These are phyloP conservation scores for Xylariaceae sp. DNA, from an alignment of 2,329 filamentous ascomycete species.

Conservation along the genomic window DNA sequence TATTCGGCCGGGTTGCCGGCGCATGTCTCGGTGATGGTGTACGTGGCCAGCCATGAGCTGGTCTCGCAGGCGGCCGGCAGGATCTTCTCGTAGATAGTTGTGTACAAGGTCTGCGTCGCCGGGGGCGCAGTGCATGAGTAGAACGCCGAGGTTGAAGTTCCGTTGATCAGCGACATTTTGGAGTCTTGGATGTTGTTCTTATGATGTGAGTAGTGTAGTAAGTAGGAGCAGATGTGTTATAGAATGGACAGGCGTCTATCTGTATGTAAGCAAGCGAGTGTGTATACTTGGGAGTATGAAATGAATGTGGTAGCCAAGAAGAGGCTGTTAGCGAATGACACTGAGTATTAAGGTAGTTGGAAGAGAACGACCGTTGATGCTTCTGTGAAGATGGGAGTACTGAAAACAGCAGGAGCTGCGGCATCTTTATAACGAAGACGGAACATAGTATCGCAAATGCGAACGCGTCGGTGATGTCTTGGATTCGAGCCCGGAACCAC, in stretches of 20 bases:
- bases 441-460: constrained; percentile 31
- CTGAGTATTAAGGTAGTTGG: constrained; percentile 19
- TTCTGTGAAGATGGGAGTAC: constrained; percentile 8
- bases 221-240: not conserved
- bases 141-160: constrained; percentile 36
- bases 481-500: not conserved
- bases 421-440: constrained; percentile 36
- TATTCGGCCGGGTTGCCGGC: constrained; percentile 36
- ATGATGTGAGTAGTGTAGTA: constrained; percentile 1
- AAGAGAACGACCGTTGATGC: constrained; percentile 24
- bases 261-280: constrained; percentile 8
- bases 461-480: constrained; percentile 28
- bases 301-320: constrained; percentile 33
- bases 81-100: constrained; percentile 43
- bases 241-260: not conserved
- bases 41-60: constrained; percentile 44
- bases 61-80: constrained; percentile 43
- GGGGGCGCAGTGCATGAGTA: constrained; percentile 34
- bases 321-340: constrained; percentile 34
- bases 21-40: constrained; percentile 44
- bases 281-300: constrained; percentile 11
- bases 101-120: constrained; percentile 36
- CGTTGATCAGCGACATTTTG: constrained; percentile 34
- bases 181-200: constrained; percentile 2
- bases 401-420: constrained; percentile 8